Evolutionary conservation across 2,329 filamentous ascomycete genomes (phyloP), one percentile per base, ranked within the genome.

Genomic region (Madurella fahalii): DNA sequence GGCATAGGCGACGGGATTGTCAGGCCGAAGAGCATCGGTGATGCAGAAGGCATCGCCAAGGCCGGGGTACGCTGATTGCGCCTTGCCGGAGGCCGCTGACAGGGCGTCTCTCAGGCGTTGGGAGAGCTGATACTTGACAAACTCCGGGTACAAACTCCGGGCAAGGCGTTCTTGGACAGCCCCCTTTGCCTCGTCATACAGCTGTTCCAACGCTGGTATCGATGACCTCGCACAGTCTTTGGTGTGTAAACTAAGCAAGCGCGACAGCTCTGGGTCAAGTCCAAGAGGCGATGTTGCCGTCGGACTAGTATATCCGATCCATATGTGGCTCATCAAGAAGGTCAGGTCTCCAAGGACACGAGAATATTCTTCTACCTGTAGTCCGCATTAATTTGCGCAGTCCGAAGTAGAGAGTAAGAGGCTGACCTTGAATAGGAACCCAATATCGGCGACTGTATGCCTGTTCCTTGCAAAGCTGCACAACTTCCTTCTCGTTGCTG

Each of bases 1-100:
- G 2, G 75, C 77, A 57, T 67, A 78, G 1, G 75, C 61, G 53
- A 81, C 75, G 4, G 79, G 77, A 55, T 80, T 80, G 47, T 81
- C 77, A 0, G 73, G 69, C 42, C 71, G 70, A 4, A 68, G 62
- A 0, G 78, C 77, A 60, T 84, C 77, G 0, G 78, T 82, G 15
- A 85, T 64, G 53, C 80, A 81, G 59, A 85, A 84, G 18, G 80
- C 80, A 47, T 80, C 74, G 9, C 80, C 81, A 0, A 85, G 71
- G 0, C 82, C 82, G 2, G 76, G 75, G 50, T 77, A 84, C 48
- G 70, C 63, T 5, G 67, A 65, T 2, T 68, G 43, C 20, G 41
- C 65, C 17, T 67, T 66, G n/a, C 65, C 66, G 1, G 61, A 58
- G 1, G 66, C 58, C 5, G 70, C 65, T 2, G 75, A 70, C 2